These are phyloP conservation scores for Annulohypoxylon maeteangense DNA, from an alignment of 495 filamentous ascomycete genomes.

Conservation along the genomic window DNA sequence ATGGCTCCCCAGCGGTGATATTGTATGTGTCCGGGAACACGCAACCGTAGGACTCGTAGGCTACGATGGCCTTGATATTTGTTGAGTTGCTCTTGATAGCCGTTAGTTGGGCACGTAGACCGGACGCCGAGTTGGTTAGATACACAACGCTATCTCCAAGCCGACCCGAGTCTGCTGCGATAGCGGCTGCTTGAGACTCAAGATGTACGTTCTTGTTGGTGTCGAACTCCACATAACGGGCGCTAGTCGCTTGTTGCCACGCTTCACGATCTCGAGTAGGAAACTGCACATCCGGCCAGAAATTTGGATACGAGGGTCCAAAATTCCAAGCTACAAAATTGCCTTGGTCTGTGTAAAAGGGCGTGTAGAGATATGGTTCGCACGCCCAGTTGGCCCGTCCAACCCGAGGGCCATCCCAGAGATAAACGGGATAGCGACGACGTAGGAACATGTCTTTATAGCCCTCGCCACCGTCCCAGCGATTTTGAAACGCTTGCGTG, in stretches of 20 bases:
- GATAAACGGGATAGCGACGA: conserved; percentile 60
- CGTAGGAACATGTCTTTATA: conserved; percentile 63
- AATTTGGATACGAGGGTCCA: conserved; percentile 51
- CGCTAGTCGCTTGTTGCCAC: conserved; percentile 56
- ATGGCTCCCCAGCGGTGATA: conserved; percentile 45
- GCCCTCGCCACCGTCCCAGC: conserved; percentile 60
- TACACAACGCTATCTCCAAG: conserved; percentile 57
- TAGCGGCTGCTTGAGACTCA: conserved; percentile 53
- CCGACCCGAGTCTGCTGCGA: conserved; percentile 59
- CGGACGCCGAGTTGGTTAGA: conserved; percentile 57
- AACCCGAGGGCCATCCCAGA: conserved; percentile 60
- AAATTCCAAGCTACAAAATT: conserved; percentile 61
- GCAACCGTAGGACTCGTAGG: conserved; percentile 59
- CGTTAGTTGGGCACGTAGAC: conserved; percentile 57
- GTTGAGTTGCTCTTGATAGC: conserved; percentile 53
- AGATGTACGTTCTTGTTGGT: conserved; percentile 53
- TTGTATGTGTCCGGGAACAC: conserved; percentile 57
- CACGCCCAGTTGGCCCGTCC: conserved; percentile 61
- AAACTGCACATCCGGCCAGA: conserved; percentile 60
- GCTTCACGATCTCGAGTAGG: conserved; percentile 49
- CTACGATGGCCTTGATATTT: conserved; percentile 61
- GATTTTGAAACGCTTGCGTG: conserved; percentile 61
- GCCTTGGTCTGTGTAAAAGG: conserved; percentile 52
- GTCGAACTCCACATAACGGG: conserved; percentile 59
- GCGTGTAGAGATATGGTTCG: conserved; percentile 49